Percentiles rank a stretch among this genome's conserved stretches.
phyloP scores from a whole-genome alignment of 352 stramenopile species.

The Globisporangium iwayamae region DNA sequence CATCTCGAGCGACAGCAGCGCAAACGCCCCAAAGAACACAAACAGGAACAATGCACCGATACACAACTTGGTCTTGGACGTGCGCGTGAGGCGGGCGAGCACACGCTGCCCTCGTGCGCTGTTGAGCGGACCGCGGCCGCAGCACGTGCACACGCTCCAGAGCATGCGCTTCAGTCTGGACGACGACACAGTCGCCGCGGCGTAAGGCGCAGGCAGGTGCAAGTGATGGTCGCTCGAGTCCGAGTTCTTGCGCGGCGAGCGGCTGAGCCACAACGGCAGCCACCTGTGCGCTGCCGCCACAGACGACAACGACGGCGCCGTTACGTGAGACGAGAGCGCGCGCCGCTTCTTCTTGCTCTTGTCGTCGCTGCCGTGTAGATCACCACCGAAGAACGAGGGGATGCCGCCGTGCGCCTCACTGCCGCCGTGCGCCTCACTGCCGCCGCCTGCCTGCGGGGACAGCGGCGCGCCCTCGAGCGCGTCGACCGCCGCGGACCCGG shows the following conservation, averaged over 20 bases:
- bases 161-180: neutral
- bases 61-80: neutral
- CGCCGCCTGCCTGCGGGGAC: too few relatives aligned
- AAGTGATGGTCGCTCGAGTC: neutral
- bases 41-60: slow-evolving; percentile 11
- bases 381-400: neutral
- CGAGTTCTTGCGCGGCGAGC: slow-evolving; percentile 5
- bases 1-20: slow-evolving; percentile 39
- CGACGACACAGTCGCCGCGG: neutral
- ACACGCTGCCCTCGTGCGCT: slow-evolving; percentile 4
- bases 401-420: neutral
- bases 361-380: neutral
- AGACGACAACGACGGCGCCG: neutral
- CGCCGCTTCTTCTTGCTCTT: slow-evolving; percentile 2
- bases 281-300: neutral
- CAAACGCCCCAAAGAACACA: slow-evolving; percentile 22
- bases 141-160: slow-evolving; percentile 4
- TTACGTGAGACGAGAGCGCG: neutral
- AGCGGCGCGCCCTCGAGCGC: slow-evolving; percentile 9
- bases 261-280: neutral
- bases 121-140: slow-evolving; percentile 5
- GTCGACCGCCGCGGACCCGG: slow-evolving; percentile 5
- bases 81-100: neutral
- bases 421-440: neutral
- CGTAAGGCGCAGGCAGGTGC: neutral